Evolutionary conservation across 2,329 filamentous ascomycete genomes (phyloP).

Genomic region (Ophiostoma perfectum): DNA sequence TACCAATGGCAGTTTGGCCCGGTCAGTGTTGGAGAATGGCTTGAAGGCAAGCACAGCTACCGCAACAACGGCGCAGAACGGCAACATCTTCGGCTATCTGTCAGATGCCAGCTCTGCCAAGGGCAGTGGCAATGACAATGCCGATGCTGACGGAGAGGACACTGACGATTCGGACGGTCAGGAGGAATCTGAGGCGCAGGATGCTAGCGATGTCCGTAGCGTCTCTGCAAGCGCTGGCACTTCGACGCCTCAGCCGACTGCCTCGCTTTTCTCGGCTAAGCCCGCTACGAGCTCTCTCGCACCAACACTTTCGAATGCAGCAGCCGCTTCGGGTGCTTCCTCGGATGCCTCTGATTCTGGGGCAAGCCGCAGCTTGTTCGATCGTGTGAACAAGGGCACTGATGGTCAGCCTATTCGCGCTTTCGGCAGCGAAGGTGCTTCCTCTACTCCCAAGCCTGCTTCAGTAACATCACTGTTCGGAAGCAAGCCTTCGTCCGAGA

Average conservation of each 20-base stretch:
- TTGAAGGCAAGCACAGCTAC: slow-evolving; percentile 25
- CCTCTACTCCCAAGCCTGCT: slow-evolving; percentile 1
- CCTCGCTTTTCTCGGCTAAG: slow-evolving; percentile 32
- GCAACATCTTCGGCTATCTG: slow-evolving; percentile 58
- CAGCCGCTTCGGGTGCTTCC: slow-evolving; percentile 34
- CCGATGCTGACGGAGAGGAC: slow-evolving; percentile 36
- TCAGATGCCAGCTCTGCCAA: slow-evolving; percentile 52
- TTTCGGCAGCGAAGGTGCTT: slow-evolving; percentile 32
- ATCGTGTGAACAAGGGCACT: slow-evolving; percentile 47
- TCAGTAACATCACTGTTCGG: slow-evolving; percentile 28
- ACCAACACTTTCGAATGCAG: slow-evolving; percentile 19
- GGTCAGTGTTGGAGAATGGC: slow-evolving; percentile 39
- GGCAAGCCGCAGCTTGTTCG: slow-evolving; percentile 49
- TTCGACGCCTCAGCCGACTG: slow-evolving; percentile 39
- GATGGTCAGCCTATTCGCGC: slow-evolving; percentile 47
- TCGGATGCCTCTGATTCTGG: slow-evolving; percentile 42
- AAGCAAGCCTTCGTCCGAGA: slow-evolving; percentile 33
- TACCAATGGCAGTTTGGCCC: slow-evolving; percentile 36
- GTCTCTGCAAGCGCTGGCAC: slow-evolving; percentile 39
- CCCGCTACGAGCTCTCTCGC: slow-evolving; percentile 29
- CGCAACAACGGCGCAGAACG: slow-evolving; percentile 29
- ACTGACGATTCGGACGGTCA: slow-evolving; percentile 43
- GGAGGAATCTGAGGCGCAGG: slow-evolving; percentile 40
- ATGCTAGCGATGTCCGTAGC: slow-evolving; percentile 40
- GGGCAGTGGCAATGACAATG: slow-evolving; percentile 47